Evolutionary conservation across 2,329 filamentous ascomycete species (phyloP), one percentile per base, ranked within the genome.

Genomic region (Alternaria atra): DNA sequence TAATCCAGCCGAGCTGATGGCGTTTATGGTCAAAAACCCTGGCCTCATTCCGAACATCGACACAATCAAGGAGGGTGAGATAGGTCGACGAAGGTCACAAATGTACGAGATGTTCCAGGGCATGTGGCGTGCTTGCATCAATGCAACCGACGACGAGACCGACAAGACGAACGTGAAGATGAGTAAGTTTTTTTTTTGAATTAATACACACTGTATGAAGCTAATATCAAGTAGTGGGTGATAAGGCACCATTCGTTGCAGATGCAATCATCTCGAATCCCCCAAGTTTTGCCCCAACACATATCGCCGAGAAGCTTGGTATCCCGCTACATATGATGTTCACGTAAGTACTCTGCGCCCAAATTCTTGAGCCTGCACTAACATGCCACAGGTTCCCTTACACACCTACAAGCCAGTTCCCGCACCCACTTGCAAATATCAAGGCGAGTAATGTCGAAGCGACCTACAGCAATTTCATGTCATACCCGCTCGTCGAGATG

Each of bases 311-410:
- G 78, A 90, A 90, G 73, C 76, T 93, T 63, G 90, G 90, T 0
- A 87, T 93, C 25, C 91, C 91, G 0, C 74, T 93, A 15, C 91
- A 93, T 69, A 87, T 97, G 79, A 96, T 97, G 91, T 97, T 97
- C 80, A 97, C 93, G 60, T 91, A 83, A 75, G 89, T 61, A 85
- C 3, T 29, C 5, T 13, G 3, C 6, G 25, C 6, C 8, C 13
- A 17, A 35, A 6, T 23, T 27, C 7, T 35, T 9, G 10, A 17
- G 12, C 5, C 9, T n/a, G 4, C 10, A 30, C 64, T 74, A 37
- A 71, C 29, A 4, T 9, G 2, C 3, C 70, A 69, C 58, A 83
- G 82, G 6, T 90, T 94, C 58, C 91, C 91, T 0, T 94, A 92
- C 71, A 91, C 88, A 0, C 90, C 91, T 0, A 94, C 91, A 0